Percentiles rank a stretch among this genome's conserved stretches.
These are phyloP conservation scores for Raphanus raphanistrum DNA, from an alignment of 345 rosid species.

Conservation along the genomic window DNA sequence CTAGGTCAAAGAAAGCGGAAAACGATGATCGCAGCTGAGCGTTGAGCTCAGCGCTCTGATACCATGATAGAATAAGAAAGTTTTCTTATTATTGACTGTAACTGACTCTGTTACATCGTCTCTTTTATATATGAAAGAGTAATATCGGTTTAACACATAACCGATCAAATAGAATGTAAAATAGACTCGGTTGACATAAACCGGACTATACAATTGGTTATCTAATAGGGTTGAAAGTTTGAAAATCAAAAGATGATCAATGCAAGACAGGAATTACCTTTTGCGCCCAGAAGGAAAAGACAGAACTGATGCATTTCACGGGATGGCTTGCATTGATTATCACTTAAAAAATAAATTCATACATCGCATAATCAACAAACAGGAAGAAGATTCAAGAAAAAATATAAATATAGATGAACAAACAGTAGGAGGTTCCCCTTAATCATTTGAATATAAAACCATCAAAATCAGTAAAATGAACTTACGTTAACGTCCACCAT, in stretches of 20 bases:
- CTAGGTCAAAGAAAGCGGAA: background rate
- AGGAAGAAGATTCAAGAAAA: no score
- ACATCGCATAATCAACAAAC: no score
- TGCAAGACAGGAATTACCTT: background rate
- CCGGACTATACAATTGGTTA: background rate
- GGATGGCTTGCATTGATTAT: background rate
- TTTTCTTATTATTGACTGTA: background rate
- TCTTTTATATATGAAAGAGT: background rate
- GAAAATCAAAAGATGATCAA: background rate
- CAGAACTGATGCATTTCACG: background rate
- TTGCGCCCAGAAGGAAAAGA: background rate
- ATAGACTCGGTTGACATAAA: background rate
- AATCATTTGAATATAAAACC: no score
- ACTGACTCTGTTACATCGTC: background rate
- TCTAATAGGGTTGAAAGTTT: background rate
- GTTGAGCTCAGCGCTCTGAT: background rate
- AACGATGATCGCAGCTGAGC: background rate
- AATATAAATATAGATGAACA: no score
- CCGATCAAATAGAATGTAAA: background rate
- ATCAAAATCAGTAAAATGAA: no score
- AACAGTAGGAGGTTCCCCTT: no score
- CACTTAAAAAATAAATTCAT: no score
- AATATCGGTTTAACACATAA: background rate
- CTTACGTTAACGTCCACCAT: no score
- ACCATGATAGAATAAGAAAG: background rate